phyloP scores from a whole-genome alignment of 345 rosid species.

The Trapa incisa region DNA sequence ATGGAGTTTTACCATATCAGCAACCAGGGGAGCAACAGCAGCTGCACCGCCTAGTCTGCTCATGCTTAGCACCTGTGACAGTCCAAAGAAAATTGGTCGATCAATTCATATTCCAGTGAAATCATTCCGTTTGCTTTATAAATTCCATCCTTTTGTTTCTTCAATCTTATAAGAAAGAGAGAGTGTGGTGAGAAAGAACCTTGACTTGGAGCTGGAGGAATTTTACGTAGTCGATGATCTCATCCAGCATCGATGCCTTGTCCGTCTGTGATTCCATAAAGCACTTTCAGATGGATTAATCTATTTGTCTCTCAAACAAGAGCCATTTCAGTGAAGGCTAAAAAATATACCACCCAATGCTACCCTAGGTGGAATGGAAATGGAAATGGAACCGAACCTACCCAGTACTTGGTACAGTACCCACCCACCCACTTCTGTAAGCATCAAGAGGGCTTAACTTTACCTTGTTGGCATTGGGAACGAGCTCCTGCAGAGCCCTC shows the following conservation, averaged over 20 bases:
- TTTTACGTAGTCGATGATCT: constrained; percentile 96
- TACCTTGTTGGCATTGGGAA: constrained; percentile 97
- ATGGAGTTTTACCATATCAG: constrained; percentile 41
- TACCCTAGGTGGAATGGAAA: neutral
- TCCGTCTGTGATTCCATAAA: constrained; percentile 68
- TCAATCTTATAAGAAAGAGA: neutral
- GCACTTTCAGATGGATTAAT: neutral
- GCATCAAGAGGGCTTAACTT: neutral
- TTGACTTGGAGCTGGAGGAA: constrained; percentile 99
- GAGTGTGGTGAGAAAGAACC: constrained; percentile 22
- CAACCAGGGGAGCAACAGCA: constrained; percentile 72
- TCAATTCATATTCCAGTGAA: neutral
- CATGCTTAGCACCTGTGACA: constrained; percentile 77
- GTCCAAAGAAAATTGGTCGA: too few species aligned
- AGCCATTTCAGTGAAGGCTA: neutral
- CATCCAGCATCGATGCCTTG: constrained; percentile 98
- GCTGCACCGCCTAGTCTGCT: constrained; percentile 88
- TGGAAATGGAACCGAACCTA: neutral
- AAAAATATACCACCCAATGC: neutral
- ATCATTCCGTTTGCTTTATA: constrained; percentile 13
- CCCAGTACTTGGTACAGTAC: neutral
- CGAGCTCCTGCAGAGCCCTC: constrained; percentile 96
- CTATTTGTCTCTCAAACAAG: too few species aligned
- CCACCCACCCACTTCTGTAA: too few species aligned
- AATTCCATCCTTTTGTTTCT: neutral